Evolutionary conservation across 148 eudicot species (phyloP).

Genomic region (Arbutus unedo): DNA sequence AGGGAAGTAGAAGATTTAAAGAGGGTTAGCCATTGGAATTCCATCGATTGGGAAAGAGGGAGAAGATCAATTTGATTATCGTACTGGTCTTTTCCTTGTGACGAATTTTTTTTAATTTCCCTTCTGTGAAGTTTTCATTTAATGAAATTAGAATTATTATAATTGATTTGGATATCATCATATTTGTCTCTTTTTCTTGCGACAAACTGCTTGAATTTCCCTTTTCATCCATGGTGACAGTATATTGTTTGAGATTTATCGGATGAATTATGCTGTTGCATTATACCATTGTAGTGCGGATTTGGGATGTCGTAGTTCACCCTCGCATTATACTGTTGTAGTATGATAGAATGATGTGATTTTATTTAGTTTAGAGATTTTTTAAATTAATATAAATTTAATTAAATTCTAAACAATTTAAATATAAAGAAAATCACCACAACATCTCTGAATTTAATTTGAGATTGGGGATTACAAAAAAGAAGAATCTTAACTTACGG

Average conservation of each 20-base stretch:
- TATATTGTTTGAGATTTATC: neutral
- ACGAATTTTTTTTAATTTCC: neutral
- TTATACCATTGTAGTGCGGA: too few relatives aligned
- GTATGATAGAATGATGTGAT: too few relatives aligned
- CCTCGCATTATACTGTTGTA: too few relatives aligned
- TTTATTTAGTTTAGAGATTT: too few relatives aligned
- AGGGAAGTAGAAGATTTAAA: neutral
- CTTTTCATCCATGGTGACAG: too few relatives aligned
- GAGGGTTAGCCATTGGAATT: slow-evolving; percentile 4
- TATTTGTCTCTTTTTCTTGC: neutral
- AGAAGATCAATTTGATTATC: neutral
- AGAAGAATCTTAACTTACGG: too few relatives aligned
- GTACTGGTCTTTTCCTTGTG: neutral
- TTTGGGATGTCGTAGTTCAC: too few relatives aligned
- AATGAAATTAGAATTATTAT: slow-evolving; percentile 4
- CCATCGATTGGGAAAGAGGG: slow-evolving; percentile 8
- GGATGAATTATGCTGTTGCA: neutral
- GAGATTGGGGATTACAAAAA: too few relatives aligned
- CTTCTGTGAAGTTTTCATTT: slow-evolving; percentile 2
- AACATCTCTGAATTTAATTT: too few relatives aligned
- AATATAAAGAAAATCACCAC: too few relatives aligned
- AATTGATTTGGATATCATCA: neutral
- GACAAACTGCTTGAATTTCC: neutral
- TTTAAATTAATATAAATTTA: too few relatives aligned
- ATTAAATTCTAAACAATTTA: too few relatives aligned